These are phyloP conservation scores for Blakeslea trispora DNA, from an alignment of 371 early-diverging fungal genomes.

Conservation along the genomic window DNA sequence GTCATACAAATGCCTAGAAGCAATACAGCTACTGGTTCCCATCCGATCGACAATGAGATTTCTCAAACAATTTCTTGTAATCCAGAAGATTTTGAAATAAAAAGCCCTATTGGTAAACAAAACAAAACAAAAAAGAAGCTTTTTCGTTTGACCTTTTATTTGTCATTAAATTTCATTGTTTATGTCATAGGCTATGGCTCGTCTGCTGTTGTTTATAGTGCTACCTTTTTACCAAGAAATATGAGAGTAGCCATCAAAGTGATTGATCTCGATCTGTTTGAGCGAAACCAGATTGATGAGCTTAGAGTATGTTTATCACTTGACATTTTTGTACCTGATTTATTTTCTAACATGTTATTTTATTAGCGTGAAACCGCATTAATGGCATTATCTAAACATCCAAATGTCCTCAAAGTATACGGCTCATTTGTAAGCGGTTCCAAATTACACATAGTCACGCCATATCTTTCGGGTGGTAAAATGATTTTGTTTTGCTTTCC, in stretches of 20 bases:
- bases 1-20: not conserved
- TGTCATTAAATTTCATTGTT: conserved; percentile 31
- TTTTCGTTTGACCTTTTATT: conserved; percentile 4
- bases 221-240: conserved; percentile 75
- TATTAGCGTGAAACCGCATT: conserved; percentile 80
- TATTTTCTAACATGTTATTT: too few relatives aligned
- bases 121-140: not conserved
- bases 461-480: conserved; percentile 70
- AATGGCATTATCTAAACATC: conserved; percentile 85
- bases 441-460: conserved; percentile 83
- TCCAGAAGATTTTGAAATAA: conserved; percentile 33
- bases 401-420: conserved; percentile 81
- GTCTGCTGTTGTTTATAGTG: conserved; percentile 84
- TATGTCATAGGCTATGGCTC: conserved; percentile 83
- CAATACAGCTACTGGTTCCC: conserved; percentile 1
- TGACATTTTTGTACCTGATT: conserved; percentile 49
- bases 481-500: conserved; percentile 65
- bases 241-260: conserved; percentile 81
- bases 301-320: conserved; percentile 81
- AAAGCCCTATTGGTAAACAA: conserved; percentile 26
- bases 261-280: conserved; percentile 92
- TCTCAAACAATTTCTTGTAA: conserved; percentile 7
- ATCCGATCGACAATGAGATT: not conserved
- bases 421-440: conserved; percentile 81
- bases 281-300: conserved; percentile 92